These are phyloP conservation scores for Pseudofabraea citricarpa DNA, from an alignment of 2,329 filamentous ascomycete species.

Conservation along the genomic window DNA sequence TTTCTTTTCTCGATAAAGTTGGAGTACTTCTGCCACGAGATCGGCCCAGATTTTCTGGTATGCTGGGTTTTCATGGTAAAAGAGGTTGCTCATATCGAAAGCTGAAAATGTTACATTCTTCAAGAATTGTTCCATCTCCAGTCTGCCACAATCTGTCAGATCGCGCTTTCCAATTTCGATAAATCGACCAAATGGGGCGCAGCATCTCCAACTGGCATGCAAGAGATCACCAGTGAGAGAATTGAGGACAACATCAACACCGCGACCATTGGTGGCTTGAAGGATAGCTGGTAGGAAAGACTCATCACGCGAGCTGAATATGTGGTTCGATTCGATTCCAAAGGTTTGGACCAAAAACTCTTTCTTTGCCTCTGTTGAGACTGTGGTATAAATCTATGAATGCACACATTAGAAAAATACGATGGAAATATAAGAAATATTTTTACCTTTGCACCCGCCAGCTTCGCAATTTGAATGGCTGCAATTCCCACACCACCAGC, in stretches of 20 bases:
- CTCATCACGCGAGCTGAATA: background rate
- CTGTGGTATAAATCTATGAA: constrained; percentile 13
- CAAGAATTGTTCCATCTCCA: constrained; percentile 28
- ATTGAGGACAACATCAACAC: constrained; percentile 21
- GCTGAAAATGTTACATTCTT: constrained; percentile 33
- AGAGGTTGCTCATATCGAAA: constrained; percentile 28
- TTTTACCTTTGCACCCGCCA: constrained; percentile 10
- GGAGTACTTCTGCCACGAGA: background rate
- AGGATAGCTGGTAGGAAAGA: constrained; percentile 18
- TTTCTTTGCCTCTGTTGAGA: constrained; percentile 11
- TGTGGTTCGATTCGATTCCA: background rate
- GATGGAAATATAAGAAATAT: constrained; percentile 6
- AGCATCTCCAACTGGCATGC: constrained; percentile 23
- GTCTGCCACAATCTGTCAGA: constrained; percentile 15
- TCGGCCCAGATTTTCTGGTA: constrained; percentile 27
- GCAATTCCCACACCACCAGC: constrained; percentile 13
- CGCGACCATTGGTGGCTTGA: constrained; percentile 11
- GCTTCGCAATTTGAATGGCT: constrained; percentile 12
- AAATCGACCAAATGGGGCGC: constrained; percentile 30
- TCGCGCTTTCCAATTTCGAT: constrained; percentile 32
- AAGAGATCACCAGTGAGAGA: constrained; percentile 16
- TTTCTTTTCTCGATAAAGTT: background rate
- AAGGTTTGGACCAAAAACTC: constrained; percentile 11
- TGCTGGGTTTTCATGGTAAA: constrained; percentile 21
- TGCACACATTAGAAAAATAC: background rate